A percentile compares a stretch with the other conserved stretches of the same genome.
These are phyloP conservation scores for Ogataea ramenticola DNA, from an alignment of 805 yeast species.

Conservation along the genomic window DNA sequence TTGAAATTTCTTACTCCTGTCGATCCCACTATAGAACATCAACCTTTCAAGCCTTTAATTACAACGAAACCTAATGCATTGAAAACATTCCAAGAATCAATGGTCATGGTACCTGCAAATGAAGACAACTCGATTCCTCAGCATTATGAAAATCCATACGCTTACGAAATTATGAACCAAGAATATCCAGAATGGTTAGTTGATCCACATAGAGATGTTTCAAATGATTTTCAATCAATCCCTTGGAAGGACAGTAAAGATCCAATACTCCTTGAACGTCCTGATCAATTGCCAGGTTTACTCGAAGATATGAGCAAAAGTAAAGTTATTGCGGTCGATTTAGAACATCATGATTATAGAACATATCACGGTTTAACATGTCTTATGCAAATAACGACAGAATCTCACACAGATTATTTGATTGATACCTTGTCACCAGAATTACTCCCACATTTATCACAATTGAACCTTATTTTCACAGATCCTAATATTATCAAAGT, in stretches of 20 bases:
- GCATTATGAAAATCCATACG: slow-evolving; percentile 78
- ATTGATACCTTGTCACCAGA: slow-evolving; percentile 66
- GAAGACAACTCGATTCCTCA: slow-evolving; percentile 35
- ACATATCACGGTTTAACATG: slow-evolving; percentile 87
- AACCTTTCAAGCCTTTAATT: slow-evolving; percentile 75
- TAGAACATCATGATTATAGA: slow-evolving; percentile 92
- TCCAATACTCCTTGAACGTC: slow-evolving; percentile 67
- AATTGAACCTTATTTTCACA: slow-evolving; percentile 68
- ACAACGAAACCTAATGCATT: slow-evolving; percentile 66
- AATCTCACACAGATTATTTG: slow-evolving; percentile 59
- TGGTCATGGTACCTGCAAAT: slow-evolving; percentile 28
- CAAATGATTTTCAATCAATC: slow-evolving; percentile 27
- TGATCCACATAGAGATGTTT: slow-evolving; percentile 36
- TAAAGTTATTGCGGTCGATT: slow-evolving; percentile 79
- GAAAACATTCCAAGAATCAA: slow-evolving; percentile 45
- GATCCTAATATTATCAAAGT: slow-evolving; percentile 79
- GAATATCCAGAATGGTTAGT: slow-evolving; percentile 60
- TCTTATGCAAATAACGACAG: slow-evolving; percentile 84
- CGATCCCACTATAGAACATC: slow-evolving; percentile 52
- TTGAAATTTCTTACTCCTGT: slow-evolving; percentile 44
- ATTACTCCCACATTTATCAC: slow-evolving; percentile 62
- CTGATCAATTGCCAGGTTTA: slow-evolving; percentile 46
- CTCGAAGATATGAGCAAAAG: slow-evolving; percentile 40
- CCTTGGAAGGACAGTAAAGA: slow-evolving; percentile 56
- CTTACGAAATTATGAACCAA: slow-evolving; percentile 59